phyloP scores from a whole-genome alignment of 345 rosid species.

The Lepidium aucheri region DNA sequence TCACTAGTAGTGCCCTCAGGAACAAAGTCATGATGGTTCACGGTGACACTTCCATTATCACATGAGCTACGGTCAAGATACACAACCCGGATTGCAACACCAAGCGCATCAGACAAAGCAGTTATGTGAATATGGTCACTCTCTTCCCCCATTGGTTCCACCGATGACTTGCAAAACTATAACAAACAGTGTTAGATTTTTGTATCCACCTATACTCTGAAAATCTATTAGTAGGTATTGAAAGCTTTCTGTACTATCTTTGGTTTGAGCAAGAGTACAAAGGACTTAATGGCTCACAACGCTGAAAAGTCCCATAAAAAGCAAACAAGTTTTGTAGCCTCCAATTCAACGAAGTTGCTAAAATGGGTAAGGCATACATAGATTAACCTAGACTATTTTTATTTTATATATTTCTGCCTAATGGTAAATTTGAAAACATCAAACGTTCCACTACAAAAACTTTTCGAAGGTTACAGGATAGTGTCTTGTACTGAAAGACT shows the following conservation, averaged over 20 bases:
- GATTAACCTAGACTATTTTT: neutral
- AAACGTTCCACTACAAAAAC: neutral
- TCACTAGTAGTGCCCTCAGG: constrained; percentile 42
- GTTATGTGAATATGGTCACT: constrained; percentile 98
- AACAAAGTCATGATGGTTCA: constrained; percentile 88
- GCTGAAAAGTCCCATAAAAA: neutral
- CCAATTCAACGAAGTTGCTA: neutral
- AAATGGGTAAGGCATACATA: neutral
- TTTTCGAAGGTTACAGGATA: neutral
- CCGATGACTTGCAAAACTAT: constrained; percentile 97
- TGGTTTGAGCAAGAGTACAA: neutral
- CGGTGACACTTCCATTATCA: constrained; percentile 60
- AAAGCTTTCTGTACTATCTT: neutral
- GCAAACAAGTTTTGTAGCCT: neutral
- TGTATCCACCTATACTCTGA: neutral
- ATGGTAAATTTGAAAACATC: neutral
- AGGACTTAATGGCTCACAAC: neutral
- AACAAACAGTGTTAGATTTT: constrained; percentile 14
- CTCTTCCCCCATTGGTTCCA: constrained; percentile 99
- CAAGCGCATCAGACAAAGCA: constrained; percentile 86
- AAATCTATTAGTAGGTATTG: neutral
- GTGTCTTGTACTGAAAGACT: neutral
- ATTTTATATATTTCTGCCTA: neutral
- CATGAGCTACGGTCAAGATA: constrained; percentile 96
- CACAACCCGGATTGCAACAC: constrained; percentile 85